Evolutionary conservation across 2,329 filamentous ascomycete genomes (phyloP), one percentile per base, ranked within the genome.

Genomic region (Davidsoniella eucalypti): DNA sequence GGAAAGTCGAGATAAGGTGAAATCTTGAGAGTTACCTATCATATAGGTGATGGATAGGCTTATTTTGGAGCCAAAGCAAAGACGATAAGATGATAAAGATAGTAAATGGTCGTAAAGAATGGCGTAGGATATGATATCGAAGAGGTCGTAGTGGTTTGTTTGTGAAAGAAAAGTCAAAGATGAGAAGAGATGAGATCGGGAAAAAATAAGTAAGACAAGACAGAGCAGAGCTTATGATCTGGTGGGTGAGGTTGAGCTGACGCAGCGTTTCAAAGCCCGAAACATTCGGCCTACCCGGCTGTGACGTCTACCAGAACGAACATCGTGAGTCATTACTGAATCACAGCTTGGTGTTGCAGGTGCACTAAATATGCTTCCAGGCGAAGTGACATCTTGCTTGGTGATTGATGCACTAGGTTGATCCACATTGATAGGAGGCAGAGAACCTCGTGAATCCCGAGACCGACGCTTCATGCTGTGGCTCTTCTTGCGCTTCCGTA

Each of bases 181-280:
- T 16, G 14, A 40, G 9, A 25, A 23, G 33, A 25, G 29, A 21
- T 33, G 12, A 47, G 21, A 18, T 23, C 26, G 9, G n/a, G 37
- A 18, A 18, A 18, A 18, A 33, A 23, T n/a, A 18, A 47, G 8
- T 8, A 39, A 21, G n/a, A 40, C 21, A 16, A 25, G 23, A 47
- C 10, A 43, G 16, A 12, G 33, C 10, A 43, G 16, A 12, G 33
- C 25, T n/a, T 16, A 33, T 33, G 21, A 10, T 42, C 33, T 9
- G 12, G 33, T 12, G 5, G 42, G 47, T 23, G 38, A 41, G 7
- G 23, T 33, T 23, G 44, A 44, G 12, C 42, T 49, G 4, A 50
- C 37, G 7, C 47, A 16, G 16, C 47, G 36, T 43, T 52, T 52
- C n/a, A 52, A 43, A 23, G 37, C 47, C 21, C 36, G 41, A 16